These are phyloP conservation scores for Gracilaria caudata DNA, from an alignment of 23 red algal genomes.

Conservation along the genomic window DNA sequence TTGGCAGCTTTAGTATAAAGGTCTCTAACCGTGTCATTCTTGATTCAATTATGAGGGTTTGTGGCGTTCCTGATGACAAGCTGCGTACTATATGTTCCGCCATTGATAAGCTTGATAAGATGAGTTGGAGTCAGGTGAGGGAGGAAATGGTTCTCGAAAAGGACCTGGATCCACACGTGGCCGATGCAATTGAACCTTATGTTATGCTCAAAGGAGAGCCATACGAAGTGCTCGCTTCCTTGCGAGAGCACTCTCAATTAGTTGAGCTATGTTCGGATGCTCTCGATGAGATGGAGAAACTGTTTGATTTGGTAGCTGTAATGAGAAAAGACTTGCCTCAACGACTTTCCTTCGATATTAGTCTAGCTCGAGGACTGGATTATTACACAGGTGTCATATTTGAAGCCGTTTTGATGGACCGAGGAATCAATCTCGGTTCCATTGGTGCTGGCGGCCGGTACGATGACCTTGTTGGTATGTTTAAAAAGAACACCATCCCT, in stretches of 20 bases:
- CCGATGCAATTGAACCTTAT: slow-evolving; percentile 80
- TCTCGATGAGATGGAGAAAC: slow-evolving; percentile 85
- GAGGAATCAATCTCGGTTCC: slow-evolving; percentile 80
- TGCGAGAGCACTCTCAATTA: slow-evolving; percentile 57
- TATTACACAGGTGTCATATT: slow-evolving; percentile 99
- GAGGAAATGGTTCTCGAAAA: slow-evolving; percentile 95
- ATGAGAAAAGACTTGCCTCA: slow-evolving; percentile 65
- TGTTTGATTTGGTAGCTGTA: slow-evolving; percentile 73
- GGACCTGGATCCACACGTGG: slow-evolving; percentile 65
- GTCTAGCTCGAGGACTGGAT: slow-evolving; percentile 93
- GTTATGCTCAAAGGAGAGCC: slow-evolving; percentile 72
- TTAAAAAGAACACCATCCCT: slow-evolving; percentile 69
- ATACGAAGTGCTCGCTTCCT: slow-evolving; percentile 47
- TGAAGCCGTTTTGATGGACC: slow-evolving; percentile 84
- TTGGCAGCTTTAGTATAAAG: slow-evolving; percentile 90
- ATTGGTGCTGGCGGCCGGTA: slow-evolving; percentile 97
- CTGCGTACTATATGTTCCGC: slow-evolving; percentile 92
- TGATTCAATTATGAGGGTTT: slow-evolving; percentile 86
- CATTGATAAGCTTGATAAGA: slow-evolving; percentile 98
- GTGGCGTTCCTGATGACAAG: slow-evolving; percentile 87
- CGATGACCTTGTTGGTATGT: slow-evolving; percentile 91
- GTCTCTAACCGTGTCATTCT: slow-evolving; percentile 85
- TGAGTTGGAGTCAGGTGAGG: slow-evolving; percentile 79
- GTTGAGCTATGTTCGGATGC: slow-evolving; percentile 40
- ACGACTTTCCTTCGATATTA: slow-evolving; percentile 79